Evolutionary conservation across 2,329 filamentous ascomycete species (phyloP), one percentile per base, ranked within the genome.

Genomic region (Ophiostoma quercus): DNA sequence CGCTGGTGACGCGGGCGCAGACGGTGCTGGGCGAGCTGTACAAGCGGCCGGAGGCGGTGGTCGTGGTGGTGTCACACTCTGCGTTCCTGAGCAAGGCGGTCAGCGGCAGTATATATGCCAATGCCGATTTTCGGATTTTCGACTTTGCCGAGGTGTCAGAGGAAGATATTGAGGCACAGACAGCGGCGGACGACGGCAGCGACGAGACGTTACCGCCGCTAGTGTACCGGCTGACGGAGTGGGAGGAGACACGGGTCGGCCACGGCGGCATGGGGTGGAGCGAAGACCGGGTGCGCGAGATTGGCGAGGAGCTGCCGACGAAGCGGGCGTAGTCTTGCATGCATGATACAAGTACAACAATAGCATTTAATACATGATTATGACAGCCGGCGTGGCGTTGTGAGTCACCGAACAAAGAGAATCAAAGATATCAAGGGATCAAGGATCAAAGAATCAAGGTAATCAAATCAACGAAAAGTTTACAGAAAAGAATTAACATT

Each of bases 31-130:
- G 79, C 41, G 79, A 80, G 34, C 79, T 91, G 32, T 80, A 83
- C 71, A 73, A 74, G 14, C 81, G 88, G 0, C 82, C 84, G 0
- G 88, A 90, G 77, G 85, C 86, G 73, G 80, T 88, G 68, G 82
- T 91, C 69, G 81, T 88, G 11, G 87, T 90, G 0, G 87, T 91
- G 3, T 85, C 85, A 1, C 88, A 90, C 77, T 87, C 88, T 1
- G 87, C 84, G 0, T 90, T 90, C 76, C 74, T 90, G 72, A 79
- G 87, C n/a, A 76, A 81, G 2, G 86, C 82, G 9, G 82, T 90
- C 8, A 83, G 81, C 9, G 84, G 86, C 1, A 80, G 79, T 73
- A 84, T 80, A 79, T 87, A 81, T 74, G 84, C 83, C 75, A 90
- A 90, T 72, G 85, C 84, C 12, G 88, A 90, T 74, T 90, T 87